These are phyloP conservation scores for Candida morakotiae DNA, from an alignment of 805 yeast species.

Conservation along the genomic window DNA sequence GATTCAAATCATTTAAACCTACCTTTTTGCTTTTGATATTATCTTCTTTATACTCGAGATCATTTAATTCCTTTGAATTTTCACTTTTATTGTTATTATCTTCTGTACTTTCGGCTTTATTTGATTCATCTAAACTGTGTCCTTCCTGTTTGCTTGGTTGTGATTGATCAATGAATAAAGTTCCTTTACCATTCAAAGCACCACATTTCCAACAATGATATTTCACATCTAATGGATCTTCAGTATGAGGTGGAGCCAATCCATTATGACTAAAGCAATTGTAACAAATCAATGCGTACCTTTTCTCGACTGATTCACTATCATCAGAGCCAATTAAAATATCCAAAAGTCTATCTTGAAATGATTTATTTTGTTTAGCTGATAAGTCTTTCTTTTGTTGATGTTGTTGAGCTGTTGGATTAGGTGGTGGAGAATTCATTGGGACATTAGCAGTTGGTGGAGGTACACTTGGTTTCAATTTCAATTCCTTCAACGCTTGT, in stretches of 20 bases:
- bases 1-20: background rate
- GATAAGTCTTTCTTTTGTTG: background rate
- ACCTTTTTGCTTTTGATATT: too few relatives aligned
- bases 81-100: background rate
- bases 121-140: too few relatives aligned
- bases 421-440: background rate
- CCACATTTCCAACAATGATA: slow-evolving; percentile 71
- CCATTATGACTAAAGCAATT: slow-evolving; percentile 75
- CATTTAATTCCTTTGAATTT: background rate
- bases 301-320: slow-evolving; percentile 55
- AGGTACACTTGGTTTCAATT: slow-evolving; percentile 9
- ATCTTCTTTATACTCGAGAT: too few relatives aligned
- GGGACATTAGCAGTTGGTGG: slow-evolving; percentile 2
- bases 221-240: slow-evolving; percentile 43
- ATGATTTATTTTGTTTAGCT: slow-evolving; percentile 12
- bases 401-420: slow-evolving; percentile 1
- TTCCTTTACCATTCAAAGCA: slow-evolving; percentile 25
- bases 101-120: too few relatives aligned
- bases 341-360: slow-evolving; percentile 38
- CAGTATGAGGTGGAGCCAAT: slow-evolving; percentile 67
- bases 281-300: slow-evolving; percentile 71
- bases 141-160: too few relatives aligned
- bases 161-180: too few relatives aligned
- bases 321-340: slow-evolving; percentile 49
- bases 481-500: slow-evolving; percentile 2